Conservation (phyloP, 2,329 filamentous ascomycete genomes). For the Talaromyces sp. region DNA sequence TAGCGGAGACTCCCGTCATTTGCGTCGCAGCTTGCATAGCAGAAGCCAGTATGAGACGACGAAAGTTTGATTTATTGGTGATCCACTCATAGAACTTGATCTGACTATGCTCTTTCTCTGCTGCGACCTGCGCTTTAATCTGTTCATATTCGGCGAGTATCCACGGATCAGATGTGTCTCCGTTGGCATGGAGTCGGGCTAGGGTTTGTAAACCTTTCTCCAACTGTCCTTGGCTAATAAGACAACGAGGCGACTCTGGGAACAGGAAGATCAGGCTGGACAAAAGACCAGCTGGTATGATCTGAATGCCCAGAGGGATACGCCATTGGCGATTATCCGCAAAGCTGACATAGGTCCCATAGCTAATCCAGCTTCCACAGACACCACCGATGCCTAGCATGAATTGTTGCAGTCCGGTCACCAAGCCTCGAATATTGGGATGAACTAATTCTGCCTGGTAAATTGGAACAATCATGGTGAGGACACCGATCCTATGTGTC, state of each 20-base stretch:
- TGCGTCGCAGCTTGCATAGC: conserved; percentile 27
- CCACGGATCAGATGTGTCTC: not conserved
- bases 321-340: not conserved
- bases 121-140: not conserved
- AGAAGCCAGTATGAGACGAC: conserved; percentile 26
- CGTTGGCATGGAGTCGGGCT: not conserved
- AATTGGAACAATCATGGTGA: conserved; percentile 7
- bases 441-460: conserved; percentile 8
- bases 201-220: not conserved
- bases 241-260: not conserved
- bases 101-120: not conserved
- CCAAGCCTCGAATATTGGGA: not conserved
- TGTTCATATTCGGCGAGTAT: not conserved
- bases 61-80: conserved; percentile 19
- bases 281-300: not conserved
- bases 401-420: conserved; percentile 9
- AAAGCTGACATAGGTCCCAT: not conserved
- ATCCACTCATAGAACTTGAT: not conserved
- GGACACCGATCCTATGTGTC: not conserved
- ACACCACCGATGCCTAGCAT: not conserved
- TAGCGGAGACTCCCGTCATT: conserved; percentile 30
- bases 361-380: not conserved
- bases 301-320: not conserved
- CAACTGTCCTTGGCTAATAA: not conserved
- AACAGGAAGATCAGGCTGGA: not conserved